Evolutionary conservation across 2,329 filamentous ascomycete species (phyloP).

Genomic region (Colletotrichum godetiae): DNA sequence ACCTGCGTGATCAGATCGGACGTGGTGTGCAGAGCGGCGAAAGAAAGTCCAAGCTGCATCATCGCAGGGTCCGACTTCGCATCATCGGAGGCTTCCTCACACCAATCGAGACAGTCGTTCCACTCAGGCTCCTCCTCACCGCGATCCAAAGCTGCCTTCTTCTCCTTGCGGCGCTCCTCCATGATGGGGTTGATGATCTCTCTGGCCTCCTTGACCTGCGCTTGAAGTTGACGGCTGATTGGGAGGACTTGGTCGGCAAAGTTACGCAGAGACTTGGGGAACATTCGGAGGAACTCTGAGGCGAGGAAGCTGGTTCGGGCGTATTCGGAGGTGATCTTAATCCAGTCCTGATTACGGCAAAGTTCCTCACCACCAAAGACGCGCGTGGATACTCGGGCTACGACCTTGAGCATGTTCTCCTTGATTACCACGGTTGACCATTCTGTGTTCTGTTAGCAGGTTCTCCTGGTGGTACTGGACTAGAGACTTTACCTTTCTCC

Average conservation of each 20-base stretch:
- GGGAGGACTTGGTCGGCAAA: slow-evolving; percentile 36
- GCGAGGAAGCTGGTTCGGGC: slow-evolving; percentile 22
- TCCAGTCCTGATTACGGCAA: slow-evolving; percentile 37
- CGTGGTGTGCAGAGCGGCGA: slow-evolving; percentile 41
- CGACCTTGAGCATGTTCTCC: slow-evolving; percentile 23
- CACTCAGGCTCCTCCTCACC: slow-evolving; percentile 25
- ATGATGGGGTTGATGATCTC: slow-evolving; percentile 36
- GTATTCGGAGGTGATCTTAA: slow-evolving; percentile 35
- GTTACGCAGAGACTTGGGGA: slow-evolving; percentile 35
- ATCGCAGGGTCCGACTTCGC: slow-evolving; percentile 32
- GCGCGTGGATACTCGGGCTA: slow-evolving; percentile 38
- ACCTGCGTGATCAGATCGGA: slow-evolving; percentile 37
- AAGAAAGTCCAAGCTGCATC: slow-evolving; percentile 38
- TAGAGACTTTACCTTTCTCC: not conserved
- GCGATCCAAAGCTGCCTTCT: slow-evolving; percentile 27
- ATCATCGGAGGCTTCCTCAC: slow-evolving; percentile 22
- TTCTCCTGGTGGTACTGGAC: no score
- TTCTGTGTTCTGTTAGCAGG: slow-evolving; percentile 7
- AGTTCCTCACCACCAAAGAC: slow-evolving; percentile 40
- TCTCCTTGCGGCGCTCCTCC: slow-evolving; percentile 27
- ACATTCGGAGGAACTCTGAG: slow-evolving; percentile 31
- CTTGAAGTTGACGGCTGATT: slow-evolving; percentile 26
- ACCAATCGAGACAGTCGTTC: slow-evolving; percentile 41
- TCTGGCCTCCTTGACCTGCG: slow-evolving; percentile 15
- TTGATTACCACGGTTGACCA: slow-evolving; percentile 30